phyloP scores from a whole-genome alignment of 106 monocot species.

The Xerophyta viscosa region DNA sequence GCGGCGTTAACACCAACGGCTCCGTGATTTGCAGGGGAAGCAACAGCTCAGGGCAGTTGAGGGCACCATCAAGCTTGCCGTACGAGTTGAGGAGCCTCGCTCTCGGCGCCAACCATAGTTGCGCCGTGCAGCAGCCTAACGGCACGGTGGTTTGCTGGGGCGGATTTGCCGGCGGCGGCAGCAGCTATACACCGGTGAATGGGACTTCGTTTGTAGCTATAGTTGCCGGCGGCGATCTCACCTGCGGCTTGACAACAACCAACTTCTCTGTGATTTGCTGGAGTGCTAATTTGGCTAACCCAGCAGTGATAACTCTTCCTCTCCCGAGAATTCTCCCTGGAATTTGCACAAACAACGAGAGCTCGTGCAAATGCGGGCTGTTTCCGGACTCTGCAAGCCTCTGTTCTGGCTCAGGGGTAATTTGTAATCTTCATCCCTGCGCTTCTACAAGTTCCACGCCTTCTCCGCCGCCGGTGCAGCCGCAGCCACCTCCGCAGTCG shows the following conservation, averaged over 20 bases:
- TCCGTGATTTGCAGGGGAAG: slow-evolving; percentile 35
- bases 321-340: slow-evolving; percentile 68
- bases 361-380: slow-evolving; percentile 36
- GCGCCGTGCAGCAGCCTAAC: slow-evolving; percentile 39
- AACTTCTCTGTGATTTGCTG: slow-evolving; percentile 72
- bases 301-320: slow-evolving; percentile 8
- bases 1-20: slow-evolving; percentile 39
- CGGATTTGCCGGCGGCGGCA: slow-evolving; percentile 18
- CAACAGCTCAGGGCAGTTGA: slow-evolving; percentile 32
- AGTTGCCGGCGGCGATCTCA: slow-evolving; percentile 64
- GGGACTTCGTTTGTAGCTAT: slow-evolving; percentile 36
- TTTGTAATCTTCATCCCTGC: slow-evolving; percentile 18
- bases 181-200: slow-evolving; percentile 13
- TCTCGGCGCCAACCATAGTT: slow-evolving; percentile 51
- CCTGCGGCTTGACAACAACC: slow-evolving; percentile 49
- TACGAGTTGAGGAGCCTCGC: slow-evolving; percentile 47
- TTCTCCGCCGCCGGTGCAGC: slow-evolving; percentile 9
- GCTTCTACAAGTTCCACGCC: neutral
- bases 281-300: slow-evolving; percentile 14
- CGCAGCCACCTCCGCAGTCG: slow-evolving; percentile 8
- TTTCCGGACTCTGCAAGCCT: slow-evolving; percentile 26
- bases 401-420: slow-evolving; percentile 48
- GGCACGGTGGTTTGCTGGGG: slow-evolving; percentile 67
- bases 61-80: slow-evolving; percentile 2
- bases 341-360: slow-evolving; percentile 19